Evolutionary conservation across 345 rosid genomes (phyloP), one percentile per base, ranked within the genome.

Genomic region (Orychophragmus violaceus): DNA sequence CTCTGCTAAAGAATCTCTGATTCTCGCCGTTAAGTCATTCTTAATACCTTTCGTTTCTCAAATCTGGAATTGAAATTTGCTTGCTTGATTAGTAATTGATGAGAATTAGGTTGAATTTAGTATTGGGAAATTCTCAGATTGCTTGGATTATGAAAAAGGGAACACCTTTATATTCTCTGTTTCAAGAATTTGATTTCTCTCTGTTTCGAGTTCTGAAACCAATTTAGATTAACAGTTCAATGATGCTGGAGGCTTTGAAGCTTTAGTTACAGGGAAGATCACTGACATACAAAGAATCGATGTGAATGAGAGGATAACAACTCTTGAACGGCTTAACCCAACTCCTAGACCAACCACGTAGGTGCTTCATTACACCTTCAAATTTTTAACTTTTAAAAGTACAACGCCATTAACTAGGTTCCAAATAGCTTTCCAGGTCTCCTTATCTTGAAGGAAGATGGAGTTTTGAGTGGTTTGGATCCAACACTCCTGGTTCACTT

Each of bases 281-380:
- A 82, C 87, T n/a, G 87, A 82, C 51, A 13, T 88, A 52, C 94
- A 93, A 68, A 81, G 52, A 76, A 86, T 93, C 64, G 98, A 90
- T 79, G 94, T 93, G 58, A 90, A 86, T 59, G 97, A 93, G 68
- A 85, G 91, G 77, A 93, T 90, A 45, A 79, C 77, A 3, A 81
- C 81, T 41, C 91, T 93, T 28, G 97, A 93, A 78, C 81, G 97
- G 48, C 96, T 93, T 50, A 93, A 85, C 82, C 97, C 97, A 2
- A 81, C 92, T n/a, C 91, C 92, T 36, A 77, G 98, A 74, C 98
- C 97, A 36, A 93, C 98, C 33, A 90, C 96, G 96, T 93, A 84
- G 49, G 83, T 80, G 76, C 77, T 76, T 52, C 16, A 36, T 59
- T 46, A 16, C 61, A 42, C 16, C 48, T 65, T 29, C 18, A 24